Base-by-base conservation (phyloP, 2,329 filamentous ascomycete species). In the Tolypocladium endophyticum region DNA sequence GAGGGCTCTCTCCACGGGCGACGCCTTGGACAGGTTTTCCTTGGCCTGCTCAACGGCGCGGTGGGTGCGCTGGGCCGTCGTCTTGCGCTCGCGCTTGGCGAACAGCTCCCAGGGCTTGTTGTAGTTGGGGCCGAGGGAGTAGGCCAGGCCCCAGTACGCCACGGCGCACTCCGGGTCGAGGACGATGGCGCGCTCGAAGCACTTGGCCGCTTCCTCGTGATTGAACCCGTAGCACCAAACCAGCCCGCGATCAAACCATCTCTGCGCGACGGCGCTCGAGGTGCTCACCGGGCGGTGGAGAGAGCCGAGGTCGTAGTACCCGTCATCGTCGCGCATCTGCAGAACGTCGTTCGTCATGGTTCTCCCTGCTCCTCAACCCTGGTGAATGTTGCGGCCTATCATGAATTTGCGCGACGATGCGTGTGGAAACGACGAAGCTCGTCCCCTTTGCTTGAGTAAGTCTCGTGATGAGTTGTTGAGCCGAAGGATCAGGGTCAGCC, bases 21-120 rank as follows among this genome's bases (percentile, higher is more conserved):
- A 61, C 9, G 63, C 61, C 16, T 59, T 56, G 12, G 57, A 30
- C 3, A 67, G 59, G 23, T 62, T 61, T 1, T 64, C 59, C 5
- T 61, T 62, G 3, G 74, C 74, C 53, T 65, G 60, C 25, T 64
- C 62, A 2, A 73, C 62, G 28, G 73, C 71, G 2, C 60, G 56
- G 50, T 74, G 69, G 0, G 73, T 72, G 41, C 68, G 63, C 25
- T 66, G 64, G 5, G 87, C 74, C 0, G 78, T 81, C 0, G 67
- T 70, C 14, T 76, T 71, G 5, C 87, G 74, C 63, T 92, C 88
- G 0, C 77, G 72, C 1, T 78, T 72, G 58, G 88, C 87, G 64
- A 92, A 90, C 30, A 84, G 78, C 35, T 84, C 81, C 89, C 89
- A 92, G 0, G 88, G 85, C 67, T 92, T 90, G 74, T 92, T 83